Evolutionary conservation across 371 early-diverging fungal species (phyloP), one percentile per base, ranked within the genome.

Genomic region (Lichtheimia hyalospora): DNA sequence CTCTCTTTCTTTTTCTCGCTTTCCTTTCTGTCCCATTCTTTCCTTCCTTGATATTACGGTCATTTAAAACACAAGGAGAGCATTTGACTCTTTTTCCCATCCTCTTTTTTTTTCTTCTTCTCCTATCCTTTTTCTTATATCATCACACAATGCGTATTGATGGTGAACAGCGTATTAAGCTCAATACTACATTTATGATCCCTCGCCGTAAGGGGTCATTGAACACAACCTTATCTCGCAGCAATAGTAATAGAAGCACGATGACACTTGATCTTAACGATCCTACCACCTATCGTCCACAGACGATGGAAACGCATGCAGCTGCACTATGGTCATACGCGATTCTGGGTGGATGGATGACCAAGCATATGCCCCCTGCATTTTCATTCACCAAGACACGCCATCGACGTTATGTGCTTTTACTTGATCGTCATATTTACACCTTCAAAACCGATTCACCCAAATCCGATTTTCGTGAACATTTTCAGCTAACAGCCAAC

Each of bases 341-440:
- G 0, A 69, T 61, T 5, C 55, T 55, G 24, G 12, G 50, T 34
- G 77, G 73, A 2, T 76, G 68, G 68, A n/a, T 73, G 49, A 73
- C 63, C 1, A 76, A 76, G 39, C 69, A 76, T 27, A 57, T 63
- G 25, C 63, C 69, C n/a, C 71, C 73, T 0, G 60, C 65, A 5
- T 76, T 76, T 57, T 68, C 71, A 5, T 76, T 76, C 25, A 70
- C 69, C 12, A 71, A 68, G 28, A 57, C 51, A 0, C 42, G 53
- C 20, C 73, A 73, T 25, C 63, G 64, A 50, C 67, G 77, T 5
- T 73, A 65, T 42, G 49, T 76, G 14, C 60, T 76, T n/a, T 44
- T 76, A 15, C 62, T 67, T 0, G 77, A 76, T 54, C 67, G 73
- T 10, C 49, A 69, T 25, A 39, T 76, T 3, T 76, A 73, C 54